phyloP scores from a whole-genome alignment of 2,329 filamentous ascomycete genomes.

The Sporothrix pallida region DNA sequence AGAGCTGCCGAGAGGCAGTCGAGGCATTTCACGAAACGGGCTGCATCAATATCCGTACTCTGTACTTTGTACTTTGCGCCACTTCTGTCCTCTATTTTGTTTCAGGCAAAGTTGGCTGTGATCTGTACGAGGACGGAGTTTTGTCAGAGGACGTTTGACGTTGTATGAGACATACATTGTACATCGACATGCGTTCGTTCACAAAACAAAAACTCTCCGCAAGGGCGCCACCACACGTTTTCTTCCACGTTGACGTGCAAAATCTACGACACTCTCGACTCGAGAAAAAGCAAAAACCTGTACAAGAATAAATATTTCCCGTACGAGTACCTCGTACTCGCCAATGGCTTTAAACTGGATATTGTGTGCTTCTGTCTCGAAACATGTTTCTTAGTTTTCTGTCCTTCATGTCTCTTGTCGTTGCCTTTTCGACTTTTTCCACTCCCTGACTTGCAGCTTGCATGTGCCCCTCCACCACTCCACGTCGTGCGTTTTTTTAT shows the following conservation, averaged over 20 bases:
- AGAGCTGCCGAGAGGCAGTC: background rate
- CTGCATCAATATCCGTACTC: background rate
- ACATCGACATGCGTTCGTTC: background rate
- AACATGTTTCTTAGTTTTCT: background rate
- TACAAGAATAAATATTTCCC: background rate
- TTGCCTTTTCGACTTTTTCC: slow-evolving; percentile 9
- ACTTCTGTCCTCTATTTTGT: background rate
- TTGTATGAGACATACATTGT: no score
- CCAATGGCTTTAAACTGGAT: background rate
- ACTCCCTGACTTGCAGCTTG: background rate
- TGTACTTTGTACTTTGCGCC: background rate
- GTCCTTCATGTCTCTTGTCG: background rate
- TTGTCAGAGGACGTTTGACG: background rate
- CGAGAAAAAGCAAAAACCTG: no score
- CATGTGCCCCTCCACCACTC: slow-evolving; percentile 5
- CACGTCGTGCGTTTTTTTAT: slow-evolving; percentile 1
- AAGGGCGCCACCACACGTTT: background rate
- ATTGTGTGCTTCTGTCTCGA: background rate
- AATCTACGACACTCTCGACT: background rate
- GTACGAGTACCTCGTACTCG: slow-evolving; percentile 2
- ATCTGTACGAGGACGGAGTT: background rate
- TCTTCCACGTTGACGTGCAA: slow-evolving; percentile 1
- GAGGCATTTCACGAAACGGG: background rate
- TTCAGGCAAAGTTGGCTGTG: background rate
- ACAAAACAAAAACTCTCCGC: slow-evolving; percentile 2